Evolutionary conservation across 2,329 filamentous ascomycete species (phyloP).

Genomic region (Arthrobotrys entomopaga): DNA sequence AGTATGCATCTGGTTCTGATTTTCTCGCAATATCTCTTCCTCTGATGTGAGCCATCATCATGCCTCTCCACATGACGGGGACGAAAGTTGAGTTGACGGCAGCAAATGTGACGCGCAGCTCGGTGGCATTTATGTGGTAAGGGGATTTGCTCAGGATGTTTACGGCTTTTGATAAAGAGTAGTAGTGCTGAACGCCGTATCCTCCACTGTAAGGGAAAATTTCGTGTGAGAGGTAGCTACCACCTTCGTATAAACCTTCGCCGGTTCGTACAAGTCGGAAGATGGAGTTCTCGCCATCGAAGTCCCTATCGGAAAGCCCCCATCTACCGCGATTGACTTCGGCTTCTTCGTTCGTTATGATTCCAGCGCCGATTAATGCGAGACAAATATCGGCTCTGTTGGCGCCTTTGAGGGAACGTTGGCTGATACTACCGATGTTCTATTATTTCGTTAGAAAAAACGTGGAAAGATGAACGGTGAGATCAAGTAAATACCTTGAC

Average conservation of each 20-base stretch:
- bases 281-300: conserved; percentile 49
- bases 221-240: conserved; percentile 55
- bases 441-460: conserved; percentile 2
- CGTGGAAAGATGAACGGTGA: background rate
- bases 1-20: conserved; percentile 43
- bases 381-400: conserved; percentile 51
- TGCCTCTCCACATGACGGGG: conserved; percentile 54
- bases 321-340: conserved; percentile 34
- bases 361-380: conserved; percentile 46
- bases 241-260: conserved; percentile 54
- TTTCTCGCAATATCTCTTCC: conserved; percentile 53
- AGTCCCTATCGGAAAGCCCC: conserved; percentile 42
- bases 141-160: conserved; percentile 46
- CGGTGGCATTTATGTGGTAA: conserved; percentile 37
- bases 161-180: conserved; percentile 47
- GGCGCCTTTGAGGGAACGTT: conserved; percentile 47
- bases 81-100: conserved; percentile 52
- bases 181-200: conserved; percentile 54
- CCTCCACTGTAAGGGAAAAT: conserved; percentile 55
- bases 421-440: conserved; percentile 42
- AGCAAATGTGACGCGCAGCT: conserved; percentile 36
- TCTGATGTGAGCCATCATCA: conserved; percentile 55
- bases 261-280: conserved; percentile 44
- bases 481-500: conserved; percentile 21
- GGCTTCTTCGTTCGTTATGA: conserved; percentile 49